phyloP scores from a whole-genome alignment of 129 eudicot species.

The Helianthus annuus region HanXRQr2.0-SUNRISE NC_035448.2:192140369-192140868 shows the following conservation, averaged over 20 bases:
- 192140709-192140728: slow-evolving; percentile 29
- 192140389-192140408: too few species aligned
- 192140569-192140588: slow-evolving; percentile 10
- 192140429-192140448: too few species aligned
- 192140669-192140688: slow-evolving; percentile 28
- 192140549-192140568: slow-evolving; percentile 1
- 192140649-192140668: slow-evolving; percentile 25
- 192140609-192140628: slow-evolving; percentile 1
- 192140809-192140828: slow-evolving; percentile 63
- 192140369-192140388: too few species aligned
- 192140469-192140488: background rate
- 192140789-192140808: slow-evolving; percentile 52
- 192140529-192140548: background rate
- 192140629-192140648: background rate
- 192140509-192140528: background rate
- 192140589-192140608: slow-evolving; percentile 19
- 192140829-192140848: slow-evolving; percentile 67
- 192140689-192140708: slow-evolving; percentile 28
- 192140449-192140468: background rate
- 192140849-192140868: slow-evolving; percentile 42
- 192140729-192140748: slow-evolving; percentile 27
- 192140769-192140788: slow-evolving; percentile 70
- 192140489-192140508: background rate
- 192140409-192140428: too few species aligned
- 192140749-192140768: slow-evolving; percentile 30